phyloP scores from a whole-genome alignment of 1,139 yeast genomes.

The Magnusiomyces tetraspermus region DNA sequence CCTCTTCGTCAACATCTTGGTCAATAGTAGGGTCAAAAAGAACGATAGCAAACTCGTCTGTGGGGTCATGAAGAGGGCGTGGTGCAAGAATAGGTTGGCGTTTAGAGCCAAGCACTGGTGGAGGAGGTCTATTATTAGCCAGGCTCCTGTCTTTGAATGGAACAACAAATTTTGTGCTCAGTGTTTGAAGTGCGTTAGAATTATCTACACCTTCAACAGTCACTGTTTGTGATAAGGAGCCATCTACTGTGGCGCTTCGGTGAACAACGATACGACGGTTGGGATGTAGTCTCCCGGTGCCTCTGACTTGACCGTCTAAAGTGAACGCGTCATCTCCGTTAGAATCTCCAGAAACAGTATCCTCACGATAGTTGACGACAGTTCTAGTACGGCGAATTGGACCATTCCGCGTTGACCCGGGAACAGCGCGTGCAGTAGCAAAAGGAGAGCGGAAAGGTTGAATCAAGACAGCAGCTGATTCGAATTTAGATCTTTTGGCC shows the following conservation, averaged over 20 bases:
- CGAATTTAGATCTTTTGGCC: not conserved
- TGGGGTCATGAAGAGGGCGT: slow-evolving; percentile 85
- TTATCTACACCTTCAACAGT: not conserved
- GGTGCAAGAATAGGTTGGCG: slow-evolving; percentile 66
- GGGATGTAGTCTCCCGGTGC: not conserved
- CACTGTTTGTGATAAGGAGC: not conserved
- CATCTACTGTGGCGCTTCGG: slow-evolving; percentile 2
- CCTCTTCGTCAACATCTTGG: slow-evolving; percentile 25
- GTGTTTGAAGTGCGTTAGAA: not conserved
- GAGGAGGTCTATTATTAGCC: slow-evolving; percentile 36
- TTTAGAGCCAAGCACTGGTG: slow-evolving; percentile 77
- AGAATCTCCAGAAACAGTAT: not conserved
- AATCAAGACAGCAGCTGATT: not conserved
- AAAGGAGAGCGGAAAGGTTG: slow-evolving; percentile 5
- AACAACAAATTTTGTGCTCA: slow-evolving; percentile 25
- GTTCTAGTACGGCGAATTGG: slow-evolving; percentile 11
- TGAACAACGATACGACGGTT: not conserved
- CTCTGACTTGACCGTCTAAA: not conserved
- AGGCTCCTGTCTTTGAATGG: slow-evolving; percentile 27
- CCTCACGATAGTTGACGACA: slow-evolving; percentile 11
- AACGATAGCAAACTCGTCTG: slow-evolving; percentile 88
- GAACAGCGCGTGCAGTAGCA: not conserved
- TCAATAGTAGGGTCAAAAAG: slow-evolving; percentile 92
- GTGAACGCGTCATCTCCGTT: not conserved
- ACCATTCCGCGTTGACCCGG: not conserved